Percentiles rank a stretch among this genome's conserved stretches.
Conservation (phyloP, 2,329 filamentous ascomycete genomes). For the Conoideocrella luteorostrata region DNA sequence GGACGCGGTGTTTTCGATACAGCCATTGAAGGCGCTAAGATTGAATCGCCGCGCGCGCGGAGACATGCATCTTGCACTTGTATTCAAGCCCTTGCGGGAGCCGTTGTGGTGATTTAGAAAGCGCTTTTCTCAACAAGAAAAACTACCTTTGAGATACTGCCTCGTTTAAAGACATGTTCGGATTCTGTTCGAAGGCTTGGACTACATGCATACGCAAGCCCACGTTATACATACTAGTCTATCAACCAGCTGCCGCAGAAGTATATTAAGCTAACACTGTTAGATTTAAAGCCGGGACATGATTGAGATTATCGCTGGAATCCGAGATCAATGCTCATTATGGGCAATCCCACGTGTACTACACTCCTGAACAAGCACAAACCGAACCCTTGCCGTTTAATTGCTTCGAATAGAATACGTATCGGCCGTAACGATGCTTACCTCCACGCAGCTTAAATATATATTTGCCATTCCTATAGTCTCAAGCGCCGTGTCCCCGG, state of each 20-base stretch:
- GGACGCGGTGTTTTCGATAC: conserved; percentile 23
- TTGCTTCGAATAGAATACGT: no score
- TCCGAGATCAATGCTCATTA: no score
- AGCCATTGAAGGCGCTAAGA: conserved; percentile 23
- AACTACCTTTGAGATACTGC: conserved; percentile 9
- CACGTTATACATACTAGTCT: conserved; percentile 38
- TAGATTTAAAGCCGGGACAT: conserved; percentile 19
- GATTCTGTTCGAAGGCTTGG: conserved; percentile 30
- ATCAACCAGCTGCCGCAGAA: not conserved
- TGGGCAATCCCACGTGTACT: no score
- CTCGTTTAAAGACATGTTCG: conserved; percentile 29
- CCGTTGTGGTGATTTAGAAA: conserved; percentile 27
- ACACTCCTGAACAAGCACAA: no score
- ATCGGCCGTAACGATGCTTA: no score
- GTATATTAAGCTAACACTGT: not conserved
- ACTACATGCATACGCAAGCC: conserved; percentile 34
- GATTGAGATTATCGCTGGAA: no score
- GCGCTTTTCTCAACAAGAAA: conserved; percentile 26
- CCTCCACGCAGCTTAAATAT: no score
- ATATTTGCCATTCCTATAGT: no score
- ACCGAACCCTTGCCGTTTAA: no score
- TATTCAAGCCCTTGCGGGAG: conserved; percentile 32
- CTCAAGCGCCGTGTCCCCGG: no score
- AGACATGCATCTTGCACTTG: conserved; percentile 27
- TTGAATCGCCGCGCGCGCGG: conserved; percentile 22